Evolutionary conservation across 1,284 basidiomycete species (phyloP), one percentile per base, ranked within the genome.

Genomic region (Xerocomus nothofagi): DNA sequence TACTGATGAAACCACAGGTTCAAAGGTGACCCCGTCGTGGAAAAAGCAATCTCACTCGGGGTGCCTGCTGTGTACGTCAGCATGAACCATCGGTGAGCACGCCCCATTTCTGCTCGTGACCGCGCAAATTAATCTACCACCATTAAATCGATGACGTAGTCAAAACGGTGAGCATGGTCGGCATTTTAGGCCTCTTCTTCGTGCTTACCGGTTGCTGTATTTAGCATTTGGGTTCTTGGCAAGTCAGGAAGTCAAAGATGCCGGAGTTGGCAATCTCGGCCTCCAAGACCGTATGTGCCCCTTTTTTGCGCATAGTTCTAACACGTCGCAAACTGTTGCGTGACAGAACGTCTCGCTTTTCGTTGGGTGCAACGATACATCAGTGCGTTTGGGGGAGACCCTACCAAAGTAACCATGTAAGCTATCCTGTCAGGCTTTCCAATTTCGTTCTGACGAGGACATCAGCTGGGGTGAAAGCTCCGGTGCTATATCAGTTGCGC

Each of bases 251-350:
- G 73, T 79, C 20, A 70, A 72, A 40, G 71, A 67, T 11, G 80
- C 76, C 6, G 77, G 79, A 2, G 64, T 79, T 2, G 74, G 76
- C 2, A 84, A 84, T 57, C 60, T 80, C 1, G 82, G 82, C 4
- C 62, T 82, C 3, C 73, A 72, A 45, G 78, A 81, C 56, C 78
- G 79, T 80, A 54, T 57, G 77, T 67, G 10, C 20, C 11, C 5
- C 12, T 7, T 7, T 6, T 3, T 11, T 44, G 15, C 15, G n/a
- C 23, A 14, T 4, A 1, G 9, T 26, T 34, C n/a, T 29, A 2
- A 24, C 47, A 14, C n/a, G 20, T 5, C n/a, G 11, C 6, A 4
- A 30, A 36, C 29, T 12, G 15, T 34, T 29, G 21, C 1, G 21
- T 11, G n/a, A 24, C 45, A 74, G 72, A 73, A 54, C 61, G 64